These are phyloP conservation scores for Sarocladium kiliense DNA, from an alignment of 2,329 filamentous ascomycete species.

Conservation along the genomic window DNA sequence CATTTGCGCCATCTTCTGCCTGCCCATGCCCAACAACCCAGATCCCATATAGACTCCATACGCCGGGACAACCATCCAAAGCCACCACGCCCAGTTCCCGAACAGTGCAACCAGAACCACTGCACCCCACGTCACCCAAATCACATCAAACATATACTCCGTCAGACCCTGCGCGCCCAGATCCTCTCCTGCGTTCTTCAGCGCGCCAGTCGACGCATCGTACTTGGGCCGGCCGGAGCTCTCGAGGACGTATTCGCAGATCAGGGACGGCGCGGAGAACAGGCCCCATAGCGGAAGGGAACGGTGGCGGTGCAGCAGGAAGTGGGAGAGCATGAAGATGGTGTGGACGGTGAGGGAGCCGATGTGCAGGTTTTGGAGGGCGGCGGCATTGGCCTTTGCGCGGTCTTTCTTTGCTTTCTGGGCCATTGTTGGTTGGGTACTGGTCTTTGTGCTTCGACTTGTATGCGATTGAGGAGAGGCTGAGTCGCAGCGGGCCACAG, in stretches of 20 bases:
- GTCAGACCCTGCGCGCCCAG: slow-evolving; percentile 82
- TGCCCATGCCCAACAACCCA: slow-evolving; percentile 48
- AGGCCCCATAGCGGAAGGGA: slow-evolving; percentile 64
- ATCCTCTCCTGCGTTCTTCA: slow-evolving; percentile 79
- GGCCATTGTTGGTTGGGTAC: slow-evolving; percentile 48
- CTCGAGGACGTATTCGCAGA: slow-evolving; percentile 84
- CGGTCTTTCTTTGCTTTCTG: slow-evolving; percentile 60
- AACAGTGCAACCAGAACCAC: slow-evolving; percentile 62
- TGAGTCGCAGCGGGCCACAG: too few species aligned
- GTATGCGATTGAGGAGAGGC: too few species aligned
- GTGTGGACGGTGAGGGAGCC: slow-evolving; percentile 67
- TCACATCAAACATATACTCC: slow-evolving; percentile 95
- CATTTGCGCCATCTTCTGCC: slow-evolving; percentile 46
- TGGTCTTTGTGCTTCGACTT: too few species aligned
- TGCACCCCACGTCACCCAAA: slow-evolving; percentile 89
- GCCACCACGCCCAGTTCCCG: slow-evolving; percentile 68
- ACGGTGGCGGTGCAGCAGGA: slow-evolving; percentile 56
- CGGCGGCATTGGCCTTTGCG: slow-evolving; percentile 72
- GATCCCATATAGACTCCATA: slow-evolving; percentile 51
- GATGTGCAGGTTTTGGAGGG: slow-evolving; percentile 77
- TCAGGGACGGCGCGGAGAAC: slow-evolving; percentile 67
- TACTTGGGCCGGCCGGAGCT: slow-evolving; percentile 74
- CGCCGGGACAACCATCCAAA: slow-evolving; percentile 50
- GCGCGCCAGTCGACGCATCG: slow-evolving; percentile 55
- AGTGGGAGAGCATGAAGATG: slow-evolving; percentile 69